phyloP scores from a whole-genome alignment of 2,329 filamentous ascomycete genomes.

The Aureobasidium pullulans region DNA sequence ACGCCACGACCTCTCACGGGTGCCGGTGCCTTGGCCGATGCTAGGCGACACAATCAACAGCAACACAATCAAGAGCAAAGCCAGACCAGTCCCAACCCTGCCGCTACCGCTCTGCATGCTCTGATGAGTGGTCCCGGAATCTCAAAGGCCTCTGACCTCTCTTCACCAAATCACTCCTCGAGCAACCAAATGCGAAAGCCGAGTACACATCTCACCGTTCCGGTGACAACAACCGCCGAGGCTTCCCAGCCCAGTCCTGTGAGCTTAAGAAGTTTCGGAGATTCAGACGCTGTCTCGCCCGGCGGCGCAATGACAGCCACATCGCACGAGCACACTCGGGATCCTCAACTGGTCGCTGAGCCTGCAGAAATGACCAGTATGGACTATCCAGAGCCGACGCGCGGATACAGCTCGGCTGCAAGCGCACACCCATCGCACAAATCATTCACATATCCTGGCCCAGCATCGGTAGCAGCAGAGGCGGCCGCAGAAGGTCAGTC shows the following conservation, averaged over 20 bases:
- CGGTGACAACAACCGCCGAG: conserved; percentile 36
- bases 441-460: conserved; percentile 58
- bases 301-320: conserved; percentile 36
- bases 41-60: conserved; percentile 37
- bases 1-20: conserved; percentile 40
- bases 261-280: conserved; percentile 48
- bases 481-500: conserved; percentile 43
- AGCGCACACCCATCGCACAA: conserved; percentile 37
- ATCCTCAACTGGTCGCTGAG: conserved; percentile 24
- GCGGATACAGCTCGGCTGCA: conserved; percentile 15
- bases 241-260: conserved; percentile 46
- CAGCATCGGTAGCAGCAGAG: conserved; percentile 32
- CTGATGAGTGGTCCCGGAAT: conserved; percentile 36
- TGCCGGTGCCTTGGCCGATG: conserved; percentile 41
- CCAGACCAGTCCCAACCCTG: conserved; percentile 44
- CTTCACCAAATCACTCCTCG: conserved; percentile 33
- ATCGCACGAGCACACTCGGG: conserved; percentile 14
- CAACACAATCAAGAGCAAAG: conserved; percentile 24
- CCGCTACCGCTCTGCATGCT: conserved; percentile 35
- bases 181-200: conserved; percentile 43
- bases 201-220: conserved; percentile 43
- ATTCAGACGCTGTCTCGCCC: conserved; percentile 36
- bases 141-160: conserved; percentile 38
- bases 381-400: conserved; percentile 30
- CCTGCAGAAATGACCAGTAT: conserved; percentile 24